Evolutionary conservation across 805 yeast genomes (phyloP), one percentile per base, ranked within the genome.

Genomic region (Candida michaelii): DNA sequence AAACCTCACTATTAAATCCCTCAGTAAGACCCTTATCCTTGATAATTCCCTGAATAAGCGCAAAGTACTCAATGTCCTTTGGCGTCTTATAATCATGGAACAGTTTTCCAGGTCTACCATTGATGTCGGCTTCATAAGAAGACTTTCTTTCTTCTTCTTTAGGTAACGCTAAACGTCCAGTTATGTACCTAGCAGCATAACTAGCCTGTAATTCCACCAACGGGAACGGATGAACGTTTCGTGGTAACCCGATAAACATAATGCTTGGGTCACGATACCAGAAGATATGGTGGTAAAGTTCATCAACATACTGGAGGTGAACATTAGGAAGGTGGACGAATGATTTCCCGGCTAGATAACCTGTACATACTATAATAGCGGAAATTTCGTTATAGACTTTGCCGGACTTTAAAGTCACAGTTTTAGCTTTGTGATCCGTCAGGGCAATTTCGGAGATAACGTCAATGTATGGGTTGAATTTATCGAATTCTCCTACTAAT

Each of bases 1-100:
- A 48, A 21, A 35, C 25, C 11, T 42, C 37, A 14, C 51, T 45
- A 9, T 36, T 33, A 3, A 50, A 38, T 4, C 51, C 51, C 4
- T 36, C 31, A 11, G 27, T 33, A 14, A 43, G 30, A 9, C 36
- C 38, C 6, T 44, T 9, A 6, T 30, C 21, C 25, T 23, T 36
- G 6, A 41, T 45, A 13, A 44, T 30, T 4, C 45, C 25, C 24
- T 47, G 48, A 27, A 77, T 58, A 37, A 64, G 62, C 48, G 74
- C 73, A 52, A 79, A 74, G 56, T 81, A 85, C 17, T 75, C 76
- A 1, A 76, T 79, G 51, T 85, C 91, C 34, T 62, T 62, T 5
- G 37, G 37, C 5, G 87, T 85, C 12, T 63, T 65, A 57, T 83
- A 55, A 43, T 71, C 75, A 53, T 65, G 70, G 48, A 58, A 55